Base-by-base conservation (phyloP, 768 basidiomycete genomes). In the Xanthoconium purpureum region DNA sequence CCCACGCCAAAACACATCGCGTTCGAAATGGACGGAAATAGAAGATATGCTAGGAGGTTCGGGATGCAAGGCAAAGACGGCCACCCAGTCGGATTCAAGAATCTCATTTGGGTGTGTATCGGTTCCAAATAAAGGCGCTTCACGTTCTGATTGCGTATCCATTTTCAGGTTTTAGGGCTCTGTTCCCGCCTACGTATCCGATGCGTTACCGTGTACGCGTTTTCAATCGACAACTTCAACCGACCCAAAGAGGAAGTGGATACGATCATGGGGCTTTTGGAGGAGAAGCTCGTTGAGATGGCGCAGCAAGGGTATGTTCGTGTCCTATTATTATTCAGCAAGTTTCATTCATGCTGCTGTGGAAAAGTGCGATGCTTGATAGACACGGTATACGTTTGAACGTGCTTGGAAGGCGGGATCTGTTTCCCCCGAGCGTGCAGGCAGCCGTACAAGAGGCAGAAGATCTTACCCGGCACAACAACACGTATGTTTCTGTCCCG, bases 1-100 rank as follows among this genome's bases (percentile, higher is more conserved):
- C 95, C 96, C 1, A 80, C 94, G 11, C 97, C 97, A 0, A 71
- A 76, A 44, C 97, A 99, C 75, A 82, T 98, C 30, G 94, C 89
- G 3, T 95, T 99, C 68, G 87, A 96, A 32, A 94, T 99, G 94
- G 96, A 99, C 67, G 96, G 96, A 7, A 98, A 98, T 70, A 78
- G 96, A 52, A 80, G 96, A 11, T 96, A 90, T 67, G 95, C 96
- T 2, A 79, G 91, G 70, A 73, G 76, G 62, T 74, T 81, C 18
- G 82, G 85, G 12, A 81, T 84, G 70, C 69, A 77, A 17, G 79
- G 90, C 17, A 76, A 77, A 33, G 77, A 93, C 58, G 95, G 97
- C 6, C 96, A 99, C 71, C 75, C 78, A 6, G 86, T 88, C 43
- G 96, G 97, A 1, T 98, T 91, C 68, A 70, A 82, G 47, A 86